Base-by-base conservation (phyloP, 2,329 filamentous ascomycete genomes). In the Colletotrichum acutatum region DNA sequence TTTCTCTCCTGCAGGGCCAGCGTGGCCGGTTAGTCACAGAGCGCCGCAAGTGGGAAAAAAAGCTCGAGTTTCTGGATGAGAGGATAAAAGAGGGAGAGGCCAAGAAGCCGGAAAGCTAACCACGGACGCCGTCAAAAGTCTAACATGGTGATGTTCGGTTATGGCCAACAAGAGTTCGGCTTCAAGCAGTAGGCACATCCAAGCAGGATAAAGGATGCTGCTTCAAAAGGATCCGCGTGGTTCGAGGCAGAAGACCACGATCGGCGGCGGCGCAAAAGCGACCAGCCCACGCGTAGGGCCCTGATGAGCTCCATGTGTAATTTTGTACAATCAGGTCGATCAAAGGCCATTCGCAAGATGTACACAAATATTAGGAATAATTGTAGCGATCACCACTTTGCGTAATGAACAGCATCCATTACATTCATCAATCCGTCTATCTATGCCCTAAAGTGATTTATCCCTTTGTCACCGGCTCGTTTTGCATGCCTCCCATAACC, bases 1-100 rank as follows among this genome's bases (percentile, higher is more conserved):
- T 88, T 72, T 79, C 80, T 61, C 80, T 81, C 16, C 83, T 88
- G 61, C 81, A 88, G 75, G 79, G 78, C 26, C 86, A 85, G 68
- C 84, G 82, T 72, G 77, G 79, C 32, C 77, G 78, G 24, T 78
- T 88, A 46, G 67, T 85, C 34, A 78, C 78, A 5, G 82, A 86
- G 74, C 82, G 79, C 60, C 78, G 77, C 3, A 80, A 80, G 6
- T 76, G 87, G 52, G 83, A 88, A 76, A 78, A 78, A 49, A 87
- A 87, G 74, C 78, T 87, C 2, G 79, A 80, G 53, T 77, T 80
- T 4, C 82, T 87, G 66, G 79, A 82, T 42, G 80, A 81, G 32
- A 80, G 83, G 30, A 82, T 86, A 5, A 77, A 76, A 67, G 83
- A 84, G 66, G 79, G 83, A 54, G 79, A 83, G 65, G 77, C 76